Percentiles rank a stretch among this genome's conserved stretches.
Evolutionary conservation across 2,329 filamentous ascomycete genomes (phyloP).

Genomic region (Fusarium goolgardi): DNA sequence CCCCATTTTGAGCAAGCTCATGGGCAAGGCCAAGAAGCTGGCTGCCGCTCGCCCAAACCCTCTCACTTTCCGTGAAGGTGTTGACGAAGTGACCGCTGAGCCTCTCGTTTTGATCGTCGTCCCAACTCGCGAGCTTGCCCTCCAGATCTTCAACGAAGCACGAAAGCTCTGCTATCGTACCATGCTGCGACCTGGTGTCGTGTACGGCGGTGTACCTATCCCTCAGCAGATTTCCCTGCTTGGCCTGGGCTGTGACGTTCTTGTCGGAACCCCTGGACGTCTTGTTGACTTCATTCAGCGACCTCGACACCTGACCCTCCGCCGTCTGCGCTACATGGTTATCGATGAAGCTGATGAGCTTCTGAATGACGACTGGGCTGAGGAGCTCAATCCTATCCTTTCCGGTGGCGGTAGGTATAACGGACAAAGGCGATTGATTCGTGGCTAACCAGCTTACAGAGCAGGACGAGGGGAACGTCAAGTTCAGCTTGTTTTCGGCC

Average conservation of each 20-base stretch:
- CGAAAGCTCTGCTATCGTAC: conserved; percentile 93
- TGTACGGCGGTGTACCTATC: conserved; percentile 86
- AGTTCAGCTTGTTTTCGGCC: conserved; percentile 89
- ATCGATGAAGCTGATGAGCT: conserved; percentile 98
- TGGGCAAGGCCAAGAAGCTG: conserved; percentile 94
- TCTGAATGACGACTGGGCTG: conserved; percentile 81
- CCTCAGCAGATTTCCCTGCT: conserved; percentile 78
- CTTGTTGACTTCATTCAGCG: conserved; percentile 85
- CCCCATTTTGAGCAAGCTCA: conserved; percentile 87
- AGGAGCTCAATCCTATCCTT: conserved; percentile 80
- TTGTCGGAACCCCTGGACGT: conserved; percentile 89
- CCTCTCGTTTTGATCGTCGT: conserved; percentile 87
- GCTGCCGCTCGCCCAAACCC: conserved; percentile 80
- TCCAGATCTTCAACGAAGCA: conserved; percentile 95
- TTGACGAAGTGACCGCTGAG: conserved; percentile 74
- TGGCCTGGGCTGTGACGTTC: conserved; percentile 84
- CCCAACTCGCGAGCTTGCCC: conserved; percentile 89
- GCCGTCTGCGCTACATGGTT: conserved; percentile 81
- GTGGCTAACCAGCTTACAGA: conserved; percentile 61
- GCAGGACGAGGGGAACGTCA: conserved; percentile 76
- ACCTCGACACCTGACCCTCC: conserved; percentile 74
- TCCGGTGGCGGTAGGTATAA: conserved; percentile 77
- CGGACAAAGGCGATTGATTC: conserved; percentile 8
- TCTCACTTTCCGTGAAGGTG: conserved; percentile 62
- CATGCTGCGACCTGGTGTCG: conserved; percentile 90